Percentiles rank a stretch among this genome's conserved stretches.
phyloP scores from a whole-genome alignment of 2,329 filamentous ascomycete genomes.

The Trichocomaceae sp. region DNA sequence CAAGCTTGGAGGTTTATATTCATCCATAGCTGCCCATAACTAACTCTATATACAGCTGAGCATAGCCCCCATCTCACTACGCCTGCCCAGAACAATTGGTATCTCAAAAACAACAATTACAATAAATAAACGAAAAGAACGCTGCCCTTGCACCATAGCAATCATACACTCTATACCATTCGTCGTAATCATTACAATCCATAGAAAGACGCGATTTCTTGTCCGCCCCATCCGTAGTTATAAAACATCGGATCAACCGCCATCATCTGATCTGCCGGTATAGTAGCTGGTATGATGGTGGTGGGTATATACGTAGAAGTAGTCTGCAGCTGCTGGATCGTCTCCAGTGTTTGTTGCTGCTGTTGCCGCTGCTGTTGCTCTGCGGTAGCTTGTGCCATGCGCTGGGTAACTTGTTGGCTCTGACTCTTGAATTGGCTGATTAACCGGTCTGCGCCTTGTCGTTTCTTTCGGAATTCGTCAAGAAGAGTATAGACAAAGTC shows the following conservation, averaged over 20 bases:
- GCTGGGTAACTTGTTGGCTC: slow-evolving; percentile 33
- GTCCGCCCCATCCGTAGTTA: slow-evolving; percentile 11
- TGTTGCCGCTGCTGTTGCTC: slow-evolving; percentile 10
- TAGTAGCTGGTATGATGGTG: neutral
- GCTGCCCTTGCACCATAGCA: neutral
- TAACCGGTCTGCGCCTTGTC: slow-evolving; percentile 31
- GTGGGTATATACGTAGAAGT: neutral
- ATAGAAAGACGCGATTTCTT: slow-evolving; percentile 13
- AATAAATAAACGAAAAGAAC: neutral
- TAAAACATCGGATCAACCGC: slow-evolving; percentile 13
- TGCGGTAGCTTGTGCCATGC: slow-evolving; percentile 25
- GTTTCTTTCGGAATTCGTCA: slow-evolving; percentile 34
- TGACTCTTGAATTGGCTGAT: slow-evolving; percentile 34
- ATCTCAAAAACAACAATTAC: neutral
- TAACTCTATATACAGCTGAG: too few relatives aligned
- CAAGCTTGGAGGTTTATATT: too few relatives aligned
- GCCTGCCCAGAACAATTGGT: neutral
- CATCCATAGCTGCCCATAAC: too few relatives aligned
- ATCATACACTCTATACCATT: neutral
- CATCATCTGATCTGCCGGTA: slow-evolving; percentile 9
- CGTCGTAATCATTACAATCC: slow-evolving; percentile 2
- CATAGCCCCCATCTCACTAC: too few relatives aligned
- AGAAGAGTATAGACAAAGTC: slow-evolving; percentile 32
- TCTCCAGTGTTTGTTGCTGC: neutral
- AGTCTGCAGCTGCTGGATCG: slow-evolving; percentile 1